These are phyloP conservation scores for Dryas octopetala DNA, from an alignment of 306 rosid species.

Conservation along the genomic window DNA sequence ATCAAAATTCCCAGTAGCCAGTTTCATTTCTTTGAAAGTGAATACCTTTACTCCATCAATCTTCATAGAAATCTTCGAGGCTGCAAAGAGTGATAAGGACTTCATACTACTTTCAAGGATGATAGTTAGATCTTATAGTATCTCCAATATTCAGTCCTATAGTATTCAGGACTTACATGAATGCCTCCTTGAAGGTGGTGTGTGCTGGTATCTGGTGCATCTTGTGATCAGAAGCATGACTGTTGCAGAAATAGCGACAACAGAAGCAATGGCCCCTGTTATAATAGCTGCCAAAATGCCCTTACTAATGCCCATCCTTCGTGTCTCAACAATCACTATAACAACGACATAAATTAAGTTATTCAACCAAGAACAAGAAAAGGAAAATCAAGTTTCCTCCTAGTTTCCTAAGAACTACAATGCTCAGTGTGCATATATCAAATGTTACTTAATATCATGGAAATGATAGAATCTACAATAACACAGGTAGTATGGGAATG, in stretches of 20 bases:
- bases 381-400: too few relatives aligned
- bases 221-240: slow-evolving; percentile 44
- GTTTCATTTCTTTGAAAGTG: slow-evolving; percentile 64
- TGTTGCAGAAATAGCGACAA: slow-evolving; percentile 42
- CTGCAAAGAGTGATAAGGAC: slow-evolving; percentile 41
- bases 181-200: slow-evolving; percentile 47
- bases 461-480: too few relatives aligned
- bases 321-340: slow-evolving; percentile 31
- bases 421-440: slow-evolving; percentile 7
- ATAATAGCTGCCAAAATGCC: slow-evolving; percentile 44
- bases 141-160: slow-evolving; percentile 3
- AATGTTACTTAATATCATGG: background rate
- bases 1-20: slow-evolving; percentile 65
- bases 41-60: slow-evolving; percentile 78
- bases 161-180: slow-evolving; percentile 45
- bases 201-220: slow-evolving; percentile 28
- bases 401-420: background rate
- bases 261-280: slow-evolving; percentile 47
- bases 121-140: slow-evolving; percentile 10
- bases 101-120: slow-evolving; percentile 23
- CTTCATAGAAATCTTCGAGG: slow-evolving; percentile 50
- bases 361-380: slow-evolving; percentile 26
- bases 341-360: slow-evolving; percentile 13
- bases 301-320: slow-evolving; percentile 24
- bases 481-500: too few relatives aligned